phyloP scores from a whole-genome alignment of 1,139 yeast species.

The Scheffersomyces illinoinensis region DNA sequence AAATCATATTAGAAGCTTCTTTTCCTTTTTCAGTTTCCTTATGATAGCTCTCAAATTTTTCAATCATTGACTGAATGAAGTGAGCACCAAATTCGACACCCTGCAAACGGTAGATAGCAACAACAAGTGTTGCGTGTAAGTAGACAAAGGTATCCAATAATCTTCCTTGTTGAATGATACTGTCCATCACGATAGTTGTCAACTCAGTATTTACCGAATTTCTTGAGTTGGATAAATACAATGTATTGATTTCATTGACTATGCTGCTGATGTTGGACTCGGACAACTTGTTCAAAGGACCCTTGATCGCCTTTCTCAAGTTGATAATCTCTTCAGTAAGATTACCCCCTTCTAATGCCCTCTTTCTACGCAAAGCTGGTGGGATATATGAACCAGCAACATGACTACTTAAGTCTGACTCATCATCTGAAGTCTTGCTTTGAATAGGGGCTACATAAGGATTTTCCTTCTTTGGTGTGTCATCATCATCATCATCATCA shows the following conservation, averaged over 20 bases:
- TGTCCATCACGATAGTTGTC: constrained; percentile 61
- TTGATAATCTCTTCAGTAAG: constrained; percentile 50
- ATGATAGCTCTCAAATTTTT: constrained; percentile 50
- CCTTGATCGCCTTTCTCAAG: constrained; percentile 65
- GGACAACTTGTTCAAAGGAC: constrained; percentile 81
- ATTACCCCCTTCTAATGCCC: constrained; percentile 36
- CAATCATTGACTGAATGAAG: constrained; percentile 77
- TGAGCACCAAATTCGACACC: constrained; percentile 93
- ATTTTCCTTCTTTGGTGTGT: constrained; percentile 55
- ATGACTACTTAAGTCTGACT: constrained; percentile 4
- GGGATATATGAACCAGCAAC: constrained; percentile 63
- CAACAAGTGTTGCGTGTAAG: constrained; percentile 75
- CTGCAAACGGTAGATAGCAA: constrained; percentile 72
- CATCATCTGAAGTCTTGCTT: constrained; percentile 3
- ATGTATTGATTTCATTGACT: constrained; percentile 62
- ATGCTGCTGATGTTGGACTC: constrained; percentile 79
- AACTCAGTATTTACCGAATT: constrained; percentile 73
- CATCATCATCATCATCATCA: constrained; percentile 25
- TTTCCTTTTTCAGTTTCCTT: constrained; percentile 39
- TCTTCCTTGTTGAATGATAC: constrained; percentile 64
- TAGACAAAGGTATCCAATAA: constrained; percentile 77
- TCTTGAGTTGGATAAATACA: constrained; percentile 70
- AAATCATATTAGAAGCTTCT: constrained; percentile 68
- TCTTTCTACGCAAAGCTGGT: constrained; percentile 71
- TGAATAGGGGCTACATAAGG: constrained; percentile 81